Conservation (phyloP, 139 green algal species). For the Chlamydomonas sp. region DNA sequence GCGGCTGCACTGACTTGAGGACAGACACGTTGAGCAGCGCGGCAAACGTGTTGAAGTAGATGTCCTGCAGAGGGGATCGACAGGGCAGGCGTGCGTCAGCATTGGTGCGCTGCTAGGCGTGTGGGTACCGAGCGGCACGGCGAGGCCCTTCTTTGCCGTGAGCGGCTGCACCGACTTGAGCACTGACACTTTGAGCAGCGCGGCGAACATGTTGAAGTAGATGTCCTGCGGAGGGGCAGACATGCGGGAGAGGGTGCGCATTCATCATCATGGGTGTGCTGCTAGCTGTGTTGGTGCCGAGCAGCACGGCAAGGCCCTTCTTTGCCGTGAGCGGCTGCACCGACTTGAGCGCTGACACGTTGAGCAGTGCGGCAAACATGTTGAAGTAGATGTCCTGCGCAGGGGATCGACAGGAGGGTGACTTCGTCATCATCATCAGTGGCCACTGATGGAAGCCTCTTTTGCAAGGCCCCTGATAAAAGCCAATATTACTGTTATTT, state of each 20-base stretch:
- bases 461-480: too few relatives aligned
- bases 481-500: too few relatives aligned
- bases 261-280: too few relatives aligned
- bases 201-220: conserved; percentile 38
- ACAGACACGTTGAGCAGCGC: conserved; percentile 62
- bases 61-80: conserved; percentile 35
- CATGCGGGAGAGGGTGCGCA: neutral
- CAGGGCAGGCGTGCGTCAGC: neutral
- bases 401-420: too few relatives aligned
- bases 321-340: conserved; percentile 53
- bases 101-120: too few relatives aligned
- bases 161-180: conserved; percentile 42
- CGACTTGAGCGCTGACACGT: conserved; percentile 44
- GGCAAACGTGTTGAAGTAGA: conserved; percentile 38
- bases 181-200: conserved; percentile 60
- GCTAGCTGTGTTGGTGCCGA: conserved; percentile 55
- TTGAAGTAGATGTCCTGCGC: conserved; percentile 52
- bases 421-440: too few relatives aligned
- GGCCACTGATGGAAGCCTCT: too few relatives aligned
- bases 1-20: conserved; percentile 43
- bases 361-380: conserved; percentile 49
- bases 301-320: conserved; percentile 47
- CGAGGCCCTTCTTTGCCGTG: conserved; percentile 48
- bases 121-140: conserved; percentile 50
- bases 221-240: conserved; percentile 37